Base-by-base conservation (phyloP, 495 filamentous ascomycete genomes). In the Lophiotrema nucula region DNA sequence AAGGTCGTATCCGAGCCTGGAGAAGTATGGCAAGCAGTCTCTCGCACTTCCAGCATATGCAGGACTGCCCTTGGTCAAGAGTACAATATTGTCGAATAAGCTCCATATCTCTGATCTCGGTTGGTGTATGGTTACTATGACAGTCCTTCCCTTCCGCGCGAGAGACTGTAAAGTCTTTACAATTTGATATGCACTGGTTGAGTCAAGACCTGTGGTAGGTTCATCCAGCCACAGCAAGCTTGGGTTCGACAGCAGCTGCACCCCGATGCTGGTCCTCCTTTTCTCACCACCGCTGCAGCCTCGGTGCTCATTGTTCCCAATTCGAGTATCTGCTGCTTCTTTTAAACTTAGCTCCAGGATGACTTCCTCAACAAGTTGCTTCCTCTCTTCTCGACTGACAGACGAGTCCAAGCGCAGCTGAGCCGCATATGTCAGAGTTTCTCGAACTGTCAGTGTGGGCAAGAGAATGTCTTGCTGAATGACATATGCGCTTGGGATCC, bases 251-350 rank as follows among this genome's bases (percentile, higher is more conserved):
- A 90, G 73, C 35, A 67, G 41, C 64, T 67, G 87, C 21, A 90
- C 86, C 11, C 86, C 87, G 56, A 90, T 85, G 53, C 83, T 86
- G 1, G 81, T 83, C 46, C 87, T 76, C 58, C 87, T 77, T 72
- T 88, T 90, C 67, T 89, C 87, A 1, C 87, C 87, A 8, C 87
- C 87, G 39, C 84, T 88, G 65, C 87, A 90, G 1, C 87, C 86
- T 46, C 86, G 85, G 67, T 87, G 83, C 19, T 79, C 74, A 45
- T 76, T 78, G 43, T 83, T 84, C 12, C 87, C 87, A 56, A 89
- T 88, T 19, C 79, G 71, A 0, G 87, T 89, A 45, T 89, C 72
- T 22, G 85, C 85, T 53, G 87, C 89, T 51, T 89, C 85, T 63
- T 89, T 88, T 35, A 90, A 64, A 1, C 86, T 84, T 1, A 90